Base-by-base conservation (phyloP, 2,329 filamentous ascomycete genomes). In the Penicillium sclerotigenum region DNA sequence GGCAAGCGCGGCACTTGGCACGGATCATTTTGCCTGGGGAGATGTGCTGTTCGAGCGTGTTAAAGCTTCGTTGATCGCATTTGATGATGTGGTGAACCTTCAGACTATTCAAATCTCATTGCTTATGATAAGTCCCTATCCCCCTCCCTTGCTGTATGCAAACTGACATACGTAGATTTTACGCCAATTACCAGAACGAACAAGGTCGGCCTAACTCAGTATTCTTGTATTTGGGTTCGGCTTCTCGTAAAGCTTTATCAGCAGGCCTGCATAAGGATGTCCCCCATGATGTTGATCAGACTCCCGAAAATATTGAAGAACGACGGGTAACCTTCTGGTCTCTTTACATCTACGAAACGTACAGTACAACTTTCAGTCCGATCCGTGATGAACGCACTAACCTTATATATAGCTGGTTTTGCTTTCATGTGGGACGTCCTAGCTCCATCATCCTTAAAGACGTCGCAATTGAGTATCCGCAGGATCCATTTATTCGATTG, bases 181-280 rank as follows among this genome's bases (percentile, higher is more conserved):
- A 79, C 76, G 74, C 70, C 18, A 75, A 76, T 59, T 77, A 73
- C 45, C 75, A 79, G 40, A 73, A 70, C n/a, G 77, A 79, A 54
- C 71, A 73, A 54, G 77, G 76, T 1, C 65, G 73, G 1, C 77
- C 77, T 3, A 79, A 79, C 47, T 77, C 77, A 9, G 63, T 67
- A 5, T 79, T 77, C 57, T 63, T 79, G 13, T 67, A 75, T 46
- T 61, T 76, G 6, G 77, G 77, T 6, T 69, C 67, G 1, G 77
- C 76, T 0, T 65, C 71, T 9, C 70, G 77, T 36, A 79, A 77
- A 57, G 77, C 76, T 3, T 61, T 78, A 2, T 74, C 76, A 7
- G 74, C 75, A 14, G 77, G 77, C 3, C 50, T 79, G 50, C 75
- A 79, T 52, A 79, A 79, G 50, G 73, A 75, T 38, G 70, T 72